phyloP scores from a whole-genome alignment of 495 filamentous ascomycete species.

The Penicillium coffeae region DNA sequence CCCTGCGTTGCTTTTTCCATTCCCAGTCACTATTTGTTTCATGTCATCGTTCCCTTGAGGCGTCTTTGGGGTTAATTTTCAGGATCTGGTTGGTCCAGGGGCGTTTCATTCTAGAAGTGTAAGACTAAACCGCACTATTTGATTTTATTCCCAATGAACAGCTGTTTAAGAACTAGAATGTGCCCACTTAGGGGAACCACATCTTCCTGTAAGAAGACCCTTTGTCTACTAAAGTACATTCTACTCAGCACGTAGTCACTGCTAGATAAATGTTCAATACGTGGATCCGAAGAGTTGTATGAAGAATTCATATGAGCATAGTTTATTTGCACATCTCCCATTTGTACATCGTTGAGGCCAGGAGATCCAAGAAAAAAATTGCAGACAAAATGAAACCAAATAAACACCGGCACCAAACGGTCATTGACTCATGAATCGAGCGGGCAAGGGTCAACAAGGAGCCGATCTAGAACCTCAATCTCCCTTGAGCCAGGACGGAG shows the following conservation, averaged over 20 bases:
- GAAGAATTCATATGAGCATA: constrained; percentile 2
- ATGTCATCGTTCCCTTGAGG: neutral
- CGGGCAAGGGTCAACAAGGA: neutral
- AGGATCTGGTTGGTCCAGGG: neutral
- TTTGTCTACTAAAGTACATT: no score
- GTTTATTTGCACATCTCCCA: constrained; percentile 22
- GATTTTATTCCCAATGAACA: no score
- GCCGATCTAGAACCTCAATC: neutral
- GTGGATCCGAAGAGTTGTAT: neutral
- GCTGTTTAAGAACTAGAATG: no score
- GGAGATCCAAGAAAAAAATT: constrained; percentile 6
- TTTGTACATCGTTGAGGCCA: constrained; percentile 16
- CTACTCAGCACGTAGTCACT: no score
- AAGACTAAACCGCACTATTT: neutral
- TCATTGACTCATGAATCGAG: constrained; percentile 20
- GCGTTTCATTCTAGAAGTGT: neutral
- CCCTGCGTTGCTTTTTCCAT: constrained; percentile 1
- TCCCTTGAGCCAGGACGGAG: neutral
- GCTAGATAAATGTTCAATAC: no score
- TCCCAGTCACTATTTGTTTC: neutral
- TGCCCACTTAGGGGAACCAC: no score
- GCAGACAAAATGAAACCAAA: constrained; percentile 2
- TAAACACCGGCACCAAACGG: constrained; percentile 15
- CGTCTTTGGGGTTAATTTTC: neutral
- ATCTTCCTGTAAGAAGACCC: no score